These are phyloP conservation scores for Claviceps spartinae DNA, from an alignment of 2,329 filamentous ascomycete species.

Conservation along the genomic window DNA sequence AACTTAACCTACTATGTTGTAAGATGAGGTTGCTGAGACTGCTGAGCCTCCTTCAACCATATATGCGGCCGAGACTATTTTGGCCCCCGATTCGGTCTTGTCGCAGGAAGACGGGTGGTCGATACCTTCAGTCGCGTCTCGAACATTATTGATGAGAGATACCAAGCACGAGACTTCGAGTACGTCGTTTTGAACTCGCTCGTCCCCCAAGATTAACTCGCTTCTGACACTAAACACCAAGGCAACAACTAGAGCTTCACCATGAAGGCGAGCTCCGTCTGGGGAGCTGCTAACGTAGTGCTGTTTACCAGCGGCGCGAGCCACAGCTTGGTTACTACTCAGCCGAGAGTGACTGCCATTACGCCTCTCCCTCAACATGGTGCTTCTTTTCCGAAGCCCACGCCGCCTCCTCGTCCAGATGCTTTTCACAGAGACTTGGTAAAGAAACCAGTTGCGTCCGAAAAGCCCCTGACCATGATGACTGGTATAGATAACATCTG, in stretches of 20 bases:
- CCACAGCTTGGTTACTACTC: slow-evolving; percentile 8
- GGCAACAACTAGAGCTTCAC: slow-evolving; percentile 1
- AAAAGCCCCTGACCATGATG: slow-evolving; percentile 14
- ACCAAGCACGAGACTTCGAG: background rate
- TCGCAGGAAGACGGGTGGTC: too few relatives aligned
- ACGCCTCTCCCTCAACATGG: slow-evolving; percentile 21
- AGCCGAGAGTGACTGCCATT: slow-evolving; percentile 21
- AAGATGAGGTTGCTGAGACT: background rate
- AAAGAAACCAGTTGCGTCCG: background rate
- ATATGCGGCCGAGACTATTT: background rate
- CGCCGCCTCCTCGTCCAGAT: slow-evolving; percentile 22
- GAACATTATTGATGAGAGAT: background rate
- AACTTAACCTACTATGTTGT: too few relatives aligned
- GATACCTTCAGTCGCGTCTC: too few relatives aligned
- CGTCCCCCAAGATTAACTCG: background rate
- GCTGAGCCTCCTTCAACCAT: background rate
- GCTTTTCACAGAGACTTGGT: slow-evolving; percentile 13
- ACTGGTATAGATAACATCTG: slow-evolving; percentile 36
- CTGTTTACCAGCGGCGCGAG: slow-evolving; percentile 15
- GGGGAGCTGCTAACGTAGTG: slow-evolving; percentile 10
- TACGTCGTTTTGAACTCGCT: background rate
- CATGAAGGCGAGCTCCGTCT: slow-evolving; percentile 16
- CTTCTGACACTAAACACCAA: background rate
- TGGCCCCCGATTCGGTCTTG: too few relatives aligned
- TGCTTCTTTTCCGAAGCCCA: slow-evolving; percentile 25